These are phyloP conservation scores for Nidularia sp. DNA, from an alignment of 768 basidiomycete genomes.

Conservation along the genomic window DNA sequence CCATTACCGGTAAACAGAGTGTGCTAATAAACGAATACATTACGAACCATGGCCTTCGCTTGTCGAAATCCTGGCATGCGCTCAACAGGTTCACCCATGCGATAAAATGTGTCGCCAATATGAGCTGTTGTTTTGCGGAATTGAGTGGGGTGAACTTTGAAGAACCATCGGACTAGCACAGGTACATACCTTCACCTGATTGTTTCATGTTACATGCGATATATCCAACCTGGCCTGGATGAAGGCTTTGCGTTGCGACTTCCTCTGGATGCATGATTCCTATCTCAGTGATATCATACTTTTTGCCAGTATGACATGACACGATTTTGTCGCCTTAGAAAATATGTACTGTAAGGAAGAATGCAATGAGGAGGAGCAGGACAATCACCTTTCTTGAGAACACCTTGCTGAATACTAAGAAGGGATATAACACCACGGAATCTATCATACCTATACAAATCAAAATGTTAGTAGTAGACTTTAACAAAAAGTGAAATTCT, in stretches of 20 bases:
- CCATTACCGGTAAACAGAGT: not conserved
- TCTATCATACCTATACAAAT: constrained; percentile 71
- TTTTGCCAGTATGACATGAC: constrained; percentile 80
- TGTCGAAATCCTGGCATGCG: constrained; percentile 90
- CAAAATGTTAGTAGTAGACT: constrained; percentile 6
- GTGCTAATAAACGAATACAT: not conserved
- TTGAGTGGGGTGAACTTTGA: not conserved
- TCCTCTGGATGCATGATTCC: constrained; percentile 92
- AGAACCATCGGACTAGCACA: not conserved
- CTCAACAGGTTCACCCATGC: constrained; percentile 66
- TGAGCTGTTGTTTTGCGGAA: constrained; percentile 49
- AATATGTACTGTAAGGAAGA: not conserved
- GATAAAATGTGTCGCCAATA: constrained; percentile 91
- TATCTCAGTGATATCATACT: constrained; percentile 85
- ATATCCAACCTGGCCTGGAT: constrained; percentile 82
- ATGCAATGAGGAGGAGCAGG: too few relatives aligned
- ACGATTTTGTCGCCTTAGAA: constrained; percentile 85
- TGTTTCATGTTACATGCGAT: constrained; percentile 98
- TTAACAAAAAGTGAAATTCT: constrained; percentile 18
- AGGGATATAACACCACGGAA: constrained; percentile 96
- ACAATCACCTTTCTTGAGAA: constrained; percentile 69
- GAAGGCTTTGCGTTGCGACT: constrained; percentile 60
- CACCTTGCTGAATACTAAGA: constrained; percentile 76
- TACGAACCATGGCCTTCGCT: constrained; percentile 84
- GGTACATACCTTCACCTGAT: constrained; percentile 73